Base-by-base conservation (phyloP, 495 filamentous ascomycete species). In the Neurospora sp. region DNA sequence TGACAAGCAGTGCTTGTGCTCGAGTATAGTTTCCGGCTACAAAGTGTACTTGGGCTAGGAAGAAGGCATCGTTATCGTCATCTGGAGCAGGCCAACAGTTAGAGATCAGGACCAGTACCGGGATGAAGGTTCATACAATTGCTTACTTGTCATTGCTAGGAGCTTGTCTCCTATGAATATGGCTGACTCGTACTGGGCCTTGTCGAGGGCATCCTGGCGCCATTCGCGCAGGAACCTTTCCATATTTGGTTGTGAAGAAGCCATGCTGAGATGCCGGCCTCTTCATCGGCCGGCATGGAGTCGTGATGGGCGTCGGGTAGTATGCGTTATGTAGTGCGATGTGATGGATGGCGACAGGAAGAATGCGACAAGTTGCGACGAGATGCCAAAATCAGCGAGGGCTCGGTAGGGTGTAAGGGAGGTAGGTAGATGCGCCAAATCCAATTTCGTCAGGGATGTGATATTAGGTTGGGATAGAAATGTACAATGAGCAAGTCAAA, bases 161-260 rank as follows among this genome's bases (percentile, higher is more conserved):
- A 98, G 86, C 86, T 99, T 98, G 85, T 99, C 96, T 31, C 93
- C 95, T 76, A 98, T 93, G 78, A 94, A 98, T 78, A 98, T 94
- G 70, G 96, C 96, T 11, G 96, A 90, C 68, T 98, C 95, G 81
- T 97, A 93, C 78, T 99, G 94, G 71, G 96, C 91, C 79, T 96
- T 97, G 80, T 95, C 93, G 74, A 95, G 82, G 73, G 94, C 93
- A 85, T 98, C 93, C 82, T 97, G 92, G 73, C 94, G 87, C 96
- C 96, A 99, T 75, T 90, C 90, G 73, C 93, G 90, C 69, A 99
- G 88, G 76, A 94, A 97, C 71, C 89, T 88, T 86, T 98, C 93
- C 96, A 98, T 98, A 53, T 72, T 79, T 3, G 76, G 73, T 68
- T 78, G 75, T 35, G 76, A 75, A 11, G 78, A 78, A 18, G 53